Base-by-base conservation (phyloP, 1,139 yeast species). In the Zygosaccharomyces sapae region DNA sequence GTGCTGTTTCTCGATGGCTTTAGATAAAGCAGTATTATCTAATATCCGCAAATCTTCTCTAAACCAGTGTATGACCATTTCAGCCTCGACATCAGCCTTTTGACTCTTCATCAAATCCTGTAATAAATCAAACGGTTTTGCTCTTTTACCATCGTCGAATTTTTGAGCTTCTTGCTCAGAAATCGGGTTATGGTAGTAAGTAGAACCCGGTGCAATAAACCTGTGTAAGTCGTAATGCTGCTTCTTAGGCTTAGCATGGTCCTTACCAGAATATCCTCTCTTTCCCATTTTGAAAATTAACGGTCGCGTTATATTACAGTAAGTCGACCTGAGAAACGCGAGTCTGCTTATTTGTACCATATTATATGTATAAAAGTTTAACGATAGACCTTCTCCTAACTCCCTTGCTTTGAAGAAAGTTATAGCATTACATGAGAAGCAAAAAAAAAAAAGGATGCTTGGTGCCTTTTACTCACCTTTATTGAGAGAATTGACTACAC, bases 21-120 rank as follows among this genome's bases (percentile, higher is more conserved):
- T 55, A 10, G 57, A 59, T 25, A 76, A 57, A 0, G 70, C 74
- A 4, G 59, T 59, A 54, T 76, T 76, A 52, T 76, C 79, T 10
- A 55, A 58, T 3, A 68, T 50, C 39, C 80, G 59, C 31, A 76
- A 56, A 50, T 76, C 81, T 35, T 69, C 63, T 19, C 71, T 58
- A 51, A 75, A 76, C 70, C 77, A 68, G 53, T 75, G 79, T 13
- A 74, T 39, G 24, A 54, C 48, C 6, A 46, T 40, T 25, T 41
- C 33, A 10, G 40, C 16, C 10, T 35, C 40, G 5, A 44, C 44
- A 38, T 7, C 22, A 22, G 31, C 24, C 13, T 22, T 34, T 35
- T 45, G 45, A 20, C 29, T 29, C 20, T 33, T 20, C 30, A 37
- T 49, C 6, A 19, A 29, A 13, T 44, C 43, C 9, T 45, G 44